Percentiles rank a stretch among this genome's conserved stretches.
Conservation (phyloP, 2,329 filamentous ascomycete species). For the Fusarium dlaminii region DNA sequence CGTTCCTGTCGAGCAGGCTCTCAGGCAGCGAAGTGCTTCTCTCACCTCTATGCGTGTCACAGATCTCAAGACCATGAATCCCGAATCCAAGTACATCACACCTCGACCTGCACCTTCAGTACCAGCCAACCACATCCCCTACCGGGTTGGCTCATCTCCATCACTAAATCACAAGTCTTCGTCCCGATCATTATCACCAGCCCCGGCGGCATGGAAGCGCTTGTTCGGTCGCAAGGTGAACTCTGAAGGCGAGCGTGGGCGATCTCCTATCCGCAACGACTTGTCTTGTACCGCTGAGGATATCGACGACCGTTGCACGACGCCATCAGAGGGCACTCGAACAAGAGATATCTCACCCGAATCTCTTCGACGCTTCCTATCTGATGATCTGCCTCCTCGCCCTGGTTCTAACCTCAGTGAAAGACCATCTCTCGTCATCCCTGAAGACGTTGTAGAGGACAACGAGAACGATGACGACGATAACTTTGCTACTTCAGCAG, state of each 20-base stretch:
- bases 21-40: conserved; percentile 71
- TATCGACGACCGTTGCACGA: conserved; percentile 31
- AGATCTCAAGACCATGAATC: conserved; percentile 79
- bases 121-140: conserved; percentile 26
- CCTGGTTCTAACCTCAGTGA: conserved; percentile 42
- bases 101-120: conserved; percentile 66
- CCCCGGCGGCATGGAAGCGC: conserved; percentile 59
- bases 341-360: conserved; percentile 65
- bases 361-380: conserved; percentile 61
- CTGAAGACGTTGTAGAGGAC: conserved; percentile 51
- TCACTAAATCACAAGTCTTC: conserved; percentile 51
- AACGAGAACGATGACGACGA: conserved; percentile 66
- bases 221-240: conserved; percentile 58
- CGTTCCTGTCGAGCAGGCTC: conserved; percentile 75
- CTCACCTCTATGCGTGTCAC: conserved; percentile 66
- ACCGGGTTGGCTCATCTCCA: conserved; percentile 47
- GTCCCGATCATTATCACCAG: conserved; percentile 59
- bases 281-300: conserved; percentile 13
- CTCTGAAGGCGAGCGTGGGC: conserved; percentile 48
- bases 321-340: conserved; percentile 53
- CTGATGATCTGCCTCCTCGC: conserved; percentile 53
- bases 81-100: conserved; percentile 77
- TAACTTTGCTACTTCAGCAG: conserved; percentile 67
- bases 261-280: conserved; percentile 45
- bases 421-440: conserved; percentile 47